These are phyloP conservation scores for Aspergillus aculeatus DNA, from an alignment of 2,329 filamentous ascomycete genomes.

Conservation along the genomic window DNA sequence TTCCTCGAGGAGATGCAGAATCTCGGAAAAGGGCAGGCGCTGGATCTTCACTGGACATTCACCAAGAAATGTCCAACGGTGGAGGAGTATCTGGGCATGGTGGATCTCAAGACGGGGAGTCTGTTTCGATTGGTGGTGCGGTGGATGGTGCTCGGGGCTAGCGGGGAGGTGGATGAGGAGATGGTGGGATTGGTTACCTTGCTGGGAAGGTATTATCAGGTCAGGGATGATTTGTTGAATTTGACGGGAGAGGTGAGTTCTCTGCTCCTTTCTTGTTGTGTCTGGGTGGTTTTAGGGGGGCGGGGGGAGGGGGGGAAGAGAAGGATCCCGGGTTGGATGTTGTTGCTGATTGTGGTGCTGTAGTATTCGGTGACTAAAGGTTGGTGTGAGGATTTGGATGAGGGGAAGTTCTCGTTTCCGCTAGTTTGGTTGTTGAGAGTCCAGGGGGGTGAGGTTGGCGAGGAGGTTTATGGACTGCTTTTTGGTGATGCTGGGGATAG, in stretches of 20 bases:
- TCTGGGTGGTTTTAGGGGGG: too few relatives aligned
- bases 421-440: slow-evolving; percentile 10
- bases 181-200: slow-evolving; percentile 13
- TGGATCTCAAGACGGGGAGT: slow-evolving; percentile 28
- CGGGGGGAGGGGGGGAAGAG: too few relatives aligned
- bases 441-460: neutral
- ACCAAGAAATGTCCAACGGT: slow-evolving; percentile 18
- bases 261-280: neutral
- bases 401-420: slow-evolving; percentile 45
- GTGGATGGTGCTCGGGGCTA: slow-evolving; percentile 10
- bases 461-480: neutral
- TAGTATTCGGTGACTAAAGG: slow-evolving; percentile 42
- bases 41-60: slow-evolving; percentile 25
- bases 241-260: slow-evolving; percentile 19
- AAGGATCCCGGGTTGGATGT: too few relatives aligned
- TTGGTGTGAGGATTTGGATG: slow-evolving; percentile 44
- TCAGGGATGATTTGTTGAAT: slow-evolving; percentile 32
- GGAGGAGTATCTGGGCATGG: slow-evolving; percentile 28
- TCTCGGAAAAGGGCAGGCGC: slow-evolving; percentile 18
- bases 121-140: slow-evolving; percentile 22
- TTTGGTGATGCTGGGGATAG: neutral
- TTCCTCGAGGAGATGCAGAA: slow-evolving; percentile 12
- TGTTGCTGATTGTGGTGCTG: neutral
- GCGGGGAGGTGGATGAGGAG: neutral
- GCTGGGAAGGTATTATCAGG: slow-evolving; percentile 29